Conservation (phyloP, 169 alveolate genomes). For the Eimeria acervulina region DNA sequence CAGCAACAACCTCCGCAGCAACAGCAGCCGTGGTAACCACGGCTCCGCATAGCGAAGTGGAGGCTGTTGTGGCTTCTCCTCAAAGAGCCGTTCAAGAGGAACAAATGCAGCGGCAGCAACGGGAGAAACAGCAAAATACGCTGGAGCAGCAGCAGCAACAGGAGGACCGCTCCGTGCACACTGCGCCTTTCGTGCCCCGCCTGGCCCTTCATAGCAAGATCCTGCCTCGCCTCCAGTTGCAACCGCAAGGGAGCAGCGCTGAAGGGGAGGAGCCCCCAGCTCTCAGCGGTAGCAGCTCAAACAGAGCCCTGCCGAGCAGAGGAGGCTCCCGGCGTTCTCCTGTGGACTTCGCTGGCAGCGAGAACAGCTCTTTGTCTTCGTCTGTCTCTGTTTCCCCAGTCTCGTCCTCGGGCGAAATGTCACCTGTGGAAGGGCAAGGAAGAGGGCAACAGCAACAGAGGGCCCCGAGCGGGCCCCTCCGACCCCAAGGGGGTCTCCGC, state of each 20-base stretch:
- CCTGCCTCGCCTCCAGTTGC: constrained; percentile 47
- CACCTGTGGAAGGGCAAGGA: constrained; percentile 46
- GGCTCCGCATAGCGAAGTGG: background rate
- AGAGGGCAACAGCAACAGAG: constrained; percentile 26
- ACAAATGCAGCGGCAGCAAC: background rate
- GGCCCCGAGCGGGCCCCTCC: constrained; percentile 47
- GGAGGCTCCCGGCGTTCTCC: constrained; percentile 11
- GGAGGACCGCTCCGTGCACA: background rate
- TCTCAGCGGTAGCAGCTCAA: background rate
- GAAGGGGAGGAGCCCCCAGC: background rate
- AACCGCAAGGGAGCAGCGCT: constrained; percentile 16
- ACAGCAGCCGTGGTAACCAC: background rate
- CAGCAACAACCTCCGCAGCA: background rate
- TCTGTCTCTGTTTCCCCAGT: constrained; percentile 25
- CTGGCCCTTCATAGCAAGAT: constrained; percentile 37
- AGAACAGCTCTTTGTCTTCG: background rate
- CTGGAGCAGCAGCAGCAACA: background rate
- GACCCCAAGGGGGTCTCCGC: constrained; percentile 46
- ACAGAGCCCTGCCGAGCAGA: background rate
- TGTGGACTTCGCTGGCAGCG: background rate
- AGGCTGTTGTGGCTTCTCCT: background rate
- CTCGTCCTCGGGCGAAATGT: constrained; percentile 31
- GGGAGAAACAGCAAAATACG: background rate
- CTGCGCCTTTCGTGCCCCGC: constrained; percentile 57
- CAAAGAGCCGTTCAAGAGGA: background rate